These are phyloP conservation scores for Penicillium chermesinum DNA, from an alignment of 495 filamentous ascomycete genomes.

Conservation along the genomic window DNA sequence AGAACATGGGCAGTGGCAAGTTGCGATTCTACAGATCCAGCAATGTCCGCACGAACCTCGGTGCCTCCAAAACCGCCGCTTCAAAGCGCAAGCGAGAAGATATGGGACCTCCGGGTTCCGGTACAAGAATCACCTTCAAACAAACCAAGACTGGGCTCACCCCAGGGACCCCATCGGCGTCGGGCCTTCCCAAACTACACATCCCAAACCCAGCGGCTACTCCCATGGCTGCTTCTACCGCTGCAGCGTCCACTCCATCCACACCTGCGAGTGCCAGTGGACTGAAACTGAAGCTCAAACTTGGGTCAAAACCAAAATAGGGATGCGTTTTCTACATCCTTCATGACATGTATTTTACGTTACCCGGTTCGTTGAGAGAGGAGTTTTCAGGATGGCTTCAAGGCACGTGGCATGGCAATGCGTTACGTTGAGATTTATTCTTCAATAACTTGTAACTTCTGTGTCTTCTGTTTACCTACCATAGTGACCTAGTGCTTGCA, in stretches of 20 bases:
- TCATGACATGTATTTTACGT: conserved; percentile 19
- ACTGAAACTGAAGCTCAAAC: conserved; percentile 43
- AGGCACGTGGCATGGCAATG: conserved; percentile 1
- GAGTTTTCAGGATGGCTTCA: neutral
- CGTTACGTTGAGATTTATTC: neutral
- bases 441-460: neutral
- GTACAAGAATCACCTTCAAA: conserved; percentile 44
- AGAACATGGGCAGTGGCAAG: conserved; percentile 52
- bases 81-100: conserved; percentile 44
- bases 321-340: conserved; percentile 3
- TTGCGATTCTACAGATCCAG: conserved; percentile 37
- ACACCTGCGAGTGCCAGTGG: conserved; percentile 36
- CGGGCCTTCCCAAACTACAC: conserved; percentile 30
- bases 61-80: conserved; percentile 27
- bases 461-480: neutral
- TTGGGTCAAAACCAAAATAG: conserved; percentile 36
- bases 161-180: conserved; percentile 20
- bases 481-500: no score
- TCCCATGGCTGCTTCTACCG: conserved; percentile 14
- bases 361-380: conserved; percentile 5
- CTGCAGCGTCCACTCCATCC: conserved; percentile 22
- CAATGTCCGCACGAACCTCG: conserved; percentile 27
- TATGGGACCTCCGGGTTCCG: conserved; percentile 32
- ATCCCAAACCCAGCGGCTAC: conserved; percentile 32
- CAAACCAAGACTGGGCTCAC: conserved; percentile 28